Percentiles rank a stretch among this genome's conserved stretches.
Evolutionary conservation across 352 stramenopile genomes (phyloP).

Genomic region (Globisporangium splendens): DNA sequence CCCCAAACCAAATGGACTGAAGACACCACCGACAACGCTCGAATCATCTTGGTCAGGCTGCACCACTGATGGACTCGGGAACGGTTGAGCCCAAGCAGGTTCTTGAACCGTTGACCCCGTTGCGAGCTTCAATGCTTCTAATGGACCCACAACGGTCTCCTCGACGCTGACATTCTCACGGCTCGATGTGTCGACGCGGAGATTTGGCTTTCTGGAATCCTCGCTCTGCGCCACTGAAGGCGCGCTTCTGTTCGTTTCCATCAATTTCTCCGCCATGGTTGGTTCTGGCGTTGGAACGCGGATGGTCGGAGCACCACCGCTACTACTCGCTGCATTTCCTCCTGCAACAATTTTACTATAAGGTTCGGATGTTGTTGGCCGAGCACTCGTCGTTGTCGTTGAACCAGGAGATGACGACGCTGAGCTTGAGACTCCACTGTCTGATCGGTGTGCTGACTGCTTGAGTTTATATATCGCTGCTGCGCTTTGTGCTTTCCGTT

Average conservation of each 20-base stretch:
- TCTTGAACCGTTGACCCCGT: slow-evolving; percentile 58
- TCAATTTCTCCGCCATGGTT: slow-evolving; percentile 11
- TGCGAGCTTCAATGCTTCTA: slow-evolving; percentile 70
- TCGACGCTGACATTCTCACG: slow-evolving; percentile 10
- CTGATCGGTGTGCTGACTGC: slow-evolving; percentile 22
- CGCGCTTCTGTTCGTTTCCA: slow-evolving; percentile 2
- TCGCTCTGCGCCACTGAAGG: slow-evolving; percentile 6
- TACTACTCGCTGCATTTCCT: background rate
- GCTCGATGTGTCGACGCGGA: slow-evolving; percentile 49
- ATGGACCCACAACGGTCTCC: slow-evolving; percentile 42
- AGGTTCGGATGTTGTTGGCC: slow-evolving; percentile 20
- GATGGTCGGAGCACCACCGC: background rate
- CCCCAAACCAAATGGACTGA: slow-evolving; percentile 70
- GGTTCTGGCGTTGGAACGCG: slow-evolving; percentile 15
- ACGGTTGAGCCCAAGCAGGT: slow-evolving; percentile 66
- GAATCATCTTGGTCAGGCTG: slow-evolving; percentile 35
- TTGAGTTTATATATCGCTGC: slow-evolving; percentile 67
- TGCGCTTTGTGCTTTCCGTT: slow-evolving; percentile 72
- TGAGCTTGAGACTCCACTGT: slow-evolving; percentile 17
- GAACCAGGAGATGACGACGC: slow-evolving; percentile 19
- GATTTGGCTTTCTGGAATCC: slow-evolving; percentile 28
- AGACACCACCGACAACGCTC: slow-evolving; percentile 27
- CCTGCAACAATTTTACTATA: slow-evolving; percentile 54
- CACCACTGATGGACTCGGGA: slow-evolving; percentile 43
- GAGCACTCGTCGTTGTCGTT: background rate